A percentile compares a stretch with the other conserved stretches of the same genome.
Conservation (phyloP, 2,329 filamentous ascomycete genomes). For the Tolypocladium ovalisporum region DNA sequence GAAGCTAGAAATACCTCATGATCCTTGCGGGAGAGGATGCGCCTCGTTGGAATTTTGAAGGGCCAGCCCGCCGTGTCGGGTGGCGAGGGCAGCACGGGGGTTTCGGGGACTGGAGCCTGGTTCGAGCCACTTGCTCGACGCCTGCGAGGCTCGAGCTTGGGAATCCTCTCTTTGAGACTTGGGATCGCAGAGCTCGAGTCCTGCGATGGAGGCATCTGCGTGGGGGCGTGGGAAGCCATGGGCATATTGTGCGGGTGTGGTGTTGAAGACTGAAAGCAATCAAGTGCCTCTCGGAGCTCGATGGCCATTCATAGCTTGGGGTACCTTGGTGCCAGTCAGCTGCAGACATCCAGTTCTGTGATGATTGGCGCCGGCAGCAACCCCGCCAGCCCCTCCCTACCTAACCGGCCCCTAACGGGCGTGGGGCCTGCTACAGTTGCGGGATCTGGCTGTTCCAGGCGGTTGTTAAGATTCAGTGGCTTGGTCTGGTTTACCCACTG, state of each 20-base stretch:
- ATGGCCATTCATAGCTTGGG: not conserved
- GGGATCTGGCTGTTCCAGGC: too few relatives aligned
- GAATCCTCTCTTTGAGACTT: constrained; percentile 42
- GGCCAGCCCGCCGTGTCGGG: constrained; percentile 47
- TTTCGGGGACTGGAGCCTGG: constrained; percentile 57
- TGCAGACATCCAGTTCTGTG: not conserved
- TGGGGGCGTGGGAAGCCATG: constrained; percentile 15
- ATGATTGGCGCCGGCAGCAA: not conserved
- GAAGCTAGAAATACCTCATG: constrained; percentile 75
- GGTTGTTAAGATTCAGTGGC: not conserved
- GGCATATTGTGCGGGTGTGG: not conserved
- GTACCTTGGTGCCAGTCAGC: not conserved
- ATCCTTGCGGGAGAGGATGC: constrained; percentile 73
- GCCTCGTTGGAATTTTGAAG: constrained; percentile 59
- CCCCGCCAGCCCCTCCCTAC: not conserved
- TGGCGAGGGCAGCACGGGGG: constrained; percentile 60
- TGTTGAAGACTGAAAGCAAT: not conserved
- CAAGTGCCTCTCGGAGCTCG: not conserved
- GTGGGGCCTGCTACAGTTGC: not conserved
- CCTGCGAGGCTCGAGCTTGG: constrained; percentile 56
- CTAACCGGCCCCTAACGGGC: not conserved
- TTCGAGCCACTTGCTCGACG: constrained; percentile 41
- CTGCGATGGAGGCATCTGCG: constrained; percentile 3
- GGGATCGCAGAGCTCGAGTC: constrained; percentile 13
- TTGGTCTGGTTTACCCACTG: not conserved